Evolutionary conservation across 495 filamentous ascomycete species (phyloP).

Genomic region (Daldinia grandis): DNA sequence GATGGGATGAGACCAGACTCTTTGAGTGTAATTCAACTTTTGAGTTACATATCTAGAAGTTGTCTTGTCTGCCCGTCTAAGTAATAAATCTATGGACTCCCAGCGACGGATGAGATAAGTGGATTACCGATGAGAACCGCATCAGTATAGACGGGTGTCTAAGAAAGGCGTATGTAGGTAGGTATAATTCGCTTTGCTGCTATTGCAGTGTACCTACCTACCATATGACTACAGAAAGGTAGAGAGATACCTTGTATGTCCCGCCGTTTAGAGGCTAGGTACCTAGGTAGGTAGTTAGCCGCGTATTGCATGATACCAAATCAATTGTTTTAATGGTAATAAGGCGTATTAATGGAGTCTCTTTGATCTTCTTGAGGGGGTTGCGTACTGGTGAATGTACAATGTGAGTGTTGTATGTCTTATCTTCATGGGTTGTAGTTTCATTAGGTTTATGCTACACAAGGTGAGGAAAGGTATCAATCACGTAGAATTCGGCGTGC

Average conservation of each 20-base stretch:
- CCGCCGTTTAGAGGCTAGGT: background rate
- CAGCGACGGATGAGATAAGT: background rate
- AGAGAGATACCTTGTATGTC: slow-evolving; percentile 2
- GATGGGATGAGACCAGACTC: background rate
- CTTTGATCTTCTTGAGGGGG: background rate
- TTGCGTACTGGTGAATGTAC: background rate
- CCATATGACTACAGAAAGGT: background rate
- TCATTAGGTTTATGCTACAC: background rate
- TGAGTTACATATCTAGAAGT: background rate
- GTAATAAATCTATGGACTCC: background rate
- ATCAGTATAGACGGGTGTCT: background rate
- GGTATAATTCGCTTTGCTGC: background rate
- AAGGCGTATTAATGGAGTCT: background rate
- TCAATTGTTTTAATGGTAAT: background rate
- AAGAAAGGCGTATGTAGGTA: background rate
- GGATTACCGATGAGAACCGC: background rate
- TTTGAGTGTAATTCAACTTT: background rate
- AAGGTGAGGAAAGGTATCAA: background rate
- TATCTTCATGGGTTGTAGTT: background rate
- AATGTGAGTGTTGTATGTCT: background rate
- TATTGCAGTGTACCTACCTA: slow-evolving; percentile 10
- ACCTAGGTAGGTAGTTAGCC: background rate
- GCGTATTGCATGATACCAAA: slow-evolving; percentile 19
- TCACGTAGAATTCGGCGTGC: no score
- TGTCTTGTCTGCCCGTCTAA: background rate